Evolutionary conservation across 768 basidiomycete species (phyloP), one percentile per base, ranked within the genome.

Genomic region (Boletus rubroflammeus): DNA sequence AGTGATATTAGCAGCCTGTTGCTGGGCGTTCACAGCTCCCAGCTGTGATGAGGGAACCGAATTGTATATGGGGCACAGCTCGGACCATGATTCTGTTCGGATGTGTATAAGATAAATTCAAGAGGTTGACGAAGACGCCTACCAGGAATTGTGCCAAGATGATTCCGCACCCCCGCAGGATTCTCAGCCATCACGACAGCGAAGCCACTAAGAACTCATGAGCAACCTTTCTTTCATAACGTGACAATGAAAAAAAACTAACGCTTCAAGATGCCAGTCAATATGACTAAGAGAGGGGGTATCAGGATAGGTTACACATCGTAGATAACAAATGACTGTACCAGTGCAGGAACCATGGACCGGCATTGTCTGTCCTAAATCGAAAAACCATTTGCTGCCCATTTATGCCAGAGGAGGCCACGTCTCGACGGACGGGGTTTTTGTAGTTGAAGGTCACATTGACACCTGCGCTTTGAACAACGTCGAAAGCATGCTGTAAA

Each of bases 341-440:
- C 68, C 68, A 78, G 53, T 78, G 77, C 39, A 78, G 55, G 57
- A 78, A 70, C 79, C 82, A 84, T 10, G 80, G 76, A 6, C 86
- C 85, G 1, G 83, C 71, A 64, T 88, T 87, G 58, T 87, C 81
- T 3, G 84, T 84, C 19, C 72, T 67, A 66, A 80, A 86, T 40
- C 84, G 77, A 34, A 87, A 69, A 8, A 77, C 74, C 41, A 79
- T 75, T 62, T 76, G 65, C 70, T 78, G 59, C 60, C 79, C 66
- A 19, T 49, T 53, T 43, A 52, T 62, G 9, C 68, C 66, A 29
- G 60, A 41, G 8, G 63, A 63, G 14, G 47, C 53, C 1, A 66
- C 62, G 28, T 75, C 75, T n/a, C 74, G 63, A 39, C 62, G 65
- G n/a, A 73, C 66, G 1, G 75, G 74, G 45, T 76, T 73, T 5